A percentile compares a stretch with the other conserved stretches of the same genome.
Evolutionary conservation across 1,139 yeast genomes (phyloP).

Genomic region (Kodamaea anthophila): DNA sequence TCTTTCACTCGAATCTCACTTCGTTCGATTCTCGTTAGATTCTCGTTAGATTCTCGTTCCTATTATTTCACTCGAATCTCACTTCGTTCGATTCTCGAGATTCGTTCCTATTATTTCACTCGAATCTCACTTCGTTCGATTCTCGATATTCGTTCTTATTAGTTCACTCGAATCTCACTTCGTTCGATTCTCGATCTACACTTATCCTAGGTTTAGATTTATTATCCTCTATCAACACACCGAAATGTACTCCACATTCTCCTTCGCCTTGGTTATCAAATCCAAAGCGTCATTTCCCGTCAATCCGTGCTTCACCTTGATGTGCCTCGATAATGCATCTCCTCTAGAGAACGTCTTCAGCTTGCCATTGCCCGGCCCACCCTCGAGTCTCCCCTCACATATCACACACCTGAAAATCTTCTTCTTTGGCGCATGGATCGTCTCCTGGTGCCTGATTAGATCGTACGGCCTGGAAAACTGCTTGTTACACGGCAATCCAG

Average conservation of each 20-base stretch:
- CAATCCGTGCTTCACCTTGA: slow-evolving; percentile 44
- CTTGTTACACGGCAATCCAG: slow-evolving; percentile 38
- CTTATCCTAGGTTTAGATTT: too few species aligned
- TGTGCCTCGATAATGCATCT: slow-evolving; percentile 45
- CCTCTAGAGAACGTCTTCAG: slow-evolving; percentile 47
- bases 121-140: too few species aligned
- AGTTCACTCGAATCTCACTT: too few species aligned
- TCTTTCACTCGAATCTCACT: too few species aligned
- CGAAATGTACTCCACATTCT: slow-evolving; percentile 59
- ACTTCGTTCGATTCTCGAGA: too few species aligned
- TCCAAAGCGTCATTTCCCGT: slow-evolving; percentile 46
- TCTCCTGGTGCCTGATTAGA: slow-evolving; percentile 45
- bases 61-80: too few species aligned
- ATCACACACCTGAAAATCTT: slow-evolving; percentile 45
- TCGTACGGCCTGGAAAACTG: slow-evolving; percentile 46
- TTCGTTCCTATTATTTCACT: too few species aligned
- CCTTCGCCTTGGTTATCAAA: slow-evolving; percentile 69
- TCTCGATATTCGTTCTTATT: too few species aligned
- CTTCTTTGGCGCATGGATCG: slow-evolving; percentile 44
- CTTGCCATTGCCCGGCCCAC: slow-evolving; percentile 54
- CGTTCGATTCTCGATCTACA: too few species aligned
- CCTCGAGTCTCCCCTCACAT: slow-evolving; percentile 43
- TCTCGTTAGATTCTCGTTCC: too few species aligned
- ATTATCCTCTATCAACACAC: too few species aligned
- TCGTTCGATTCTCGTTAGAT: too few species aligned